Conservation (phyloP, 2,329 filamentous ascomycete species). For the Scopulariopsis brevicaulis region DNA sequence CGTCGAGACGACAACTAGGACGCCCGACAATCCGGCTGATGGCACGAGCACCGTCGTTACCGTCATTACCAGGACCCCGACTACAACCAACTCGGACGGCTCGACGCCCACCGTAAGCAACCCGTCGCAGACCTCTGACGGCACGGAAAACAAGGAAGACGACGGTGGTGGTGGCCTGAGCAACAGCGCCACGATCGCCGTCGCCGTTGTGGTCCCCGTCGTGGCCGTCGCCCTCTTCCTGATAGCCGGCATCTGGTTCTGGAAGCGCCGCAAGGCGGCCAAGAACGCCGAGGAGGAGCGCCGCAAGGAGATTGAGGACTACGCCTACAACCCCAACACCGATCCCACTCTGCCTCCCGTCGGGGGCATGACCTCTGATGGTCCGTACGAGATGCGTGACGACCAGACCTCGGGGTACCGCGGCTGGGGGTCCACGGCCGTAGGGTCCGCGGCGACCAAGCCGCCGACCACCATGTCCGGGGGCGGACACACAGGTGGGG, state of each 20-base stretch:
- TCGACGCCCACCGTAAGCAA: constrained; percentile 4
- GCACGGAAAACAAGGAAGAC: constrained; percentile 3
- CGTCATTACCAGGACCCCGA: constrained; percentile 15
- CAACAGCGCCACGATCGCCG: constrained; percentile 65
- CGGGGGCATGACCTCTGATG: constrained; percentile 30
- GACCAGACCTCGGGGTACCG: constrained; percentile 72
- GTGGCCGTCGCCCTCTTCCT: constrained; percentile 75
- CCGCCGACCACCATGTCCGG: constrained; percentile 83
- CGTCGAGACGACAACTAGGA: constrained; percentile 1
- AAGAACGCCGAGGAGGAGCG: constrained; percentile 80
- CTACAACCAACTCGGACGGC: constrained; percentile 2
- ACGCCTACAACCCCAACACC: constrained; percentile 94
- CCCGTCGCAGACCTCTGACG: constrained; percentile 13
- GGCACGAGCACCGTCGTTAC: constrained; percentile 9
- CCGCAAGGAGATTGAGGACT: constrained; percentile 94
- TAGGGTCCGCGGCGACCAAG: constrained; percentile 59
- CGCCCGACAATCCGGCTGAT: constrained; percentile 1
- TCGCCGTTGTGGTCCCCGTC: constrained; percentile 90
- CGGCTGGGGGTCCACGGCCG: constrained; percentile 80
- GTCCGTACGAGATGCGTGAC: constrained; percentile 65
- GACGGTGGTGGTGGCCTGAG: constrained; percentile 39
- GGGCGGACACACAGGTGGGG: constrained; percentile 44
- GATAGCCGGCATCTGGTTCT: constrained; percentile 67
- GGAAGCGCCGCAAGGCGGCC: constrained; percentile 77
- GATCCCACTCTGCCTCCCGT: constrained; percentile 63